These are phyloP conservation scores for Talaromyces trachyspermus DNA, from an alignment of 495 filamentous ascomycete species.

Conservation along the genomic window DNA sequence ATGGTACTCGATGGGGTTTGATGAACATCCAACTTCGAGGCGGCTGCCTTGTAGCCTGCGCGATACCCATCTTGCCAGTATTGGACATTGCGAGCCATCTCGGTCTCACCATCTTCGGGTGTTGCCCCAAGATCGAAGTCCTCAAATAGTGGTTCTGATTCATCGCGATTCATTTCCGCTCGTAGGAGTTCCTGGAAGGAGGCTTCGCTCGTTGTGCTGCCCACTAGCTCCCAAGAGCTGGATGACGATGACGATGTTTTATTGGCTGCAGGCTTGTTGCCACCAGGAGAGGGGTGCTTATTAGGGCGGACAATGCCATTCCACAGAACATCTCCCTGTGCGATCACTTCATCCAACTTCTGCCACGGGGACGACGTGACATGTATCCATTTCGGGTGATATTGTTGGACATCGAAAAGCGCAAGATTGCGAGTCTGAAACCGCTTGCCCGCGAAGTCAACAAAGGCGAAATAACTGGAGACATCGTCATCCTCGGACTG, in stretches of 20 bases:
- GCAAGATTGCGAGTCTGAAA: not conserved
- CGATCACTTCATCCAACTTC: not conserved
- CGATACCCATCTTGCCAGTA: not conserved
- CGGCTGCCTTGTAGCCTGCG: not conserved
- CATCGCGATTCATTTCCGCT: not conserved
- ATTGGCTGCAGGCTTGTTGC: not conserved
- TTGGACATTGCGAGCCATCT: not conserved
- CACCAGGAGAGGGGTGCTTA: not conserved
- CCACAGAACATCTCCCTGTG: not conserved
- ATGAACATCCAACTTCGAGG: not conserved
- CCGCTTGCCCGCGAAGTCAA: not conserved
- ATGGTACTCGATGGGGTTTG: not conserved
- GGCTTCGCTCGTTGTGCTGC: not conserved
- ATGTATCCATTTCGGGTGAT: not conserved
- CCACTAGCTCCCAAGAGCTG: not conserved
- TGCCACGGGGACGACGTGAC: not conserved
- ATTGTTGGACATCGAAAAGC: not conserved
- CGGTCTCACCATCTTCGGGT: not conserved
- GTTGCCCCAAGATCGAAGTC: not conserved
- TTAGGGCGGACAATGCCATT: not conserved
- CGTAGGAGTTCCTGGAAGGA: not conserved
- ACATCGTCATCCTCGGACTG: not conserved
- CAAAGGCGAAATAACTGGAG: not conserved
- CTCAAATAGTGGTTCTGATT: not conserved
- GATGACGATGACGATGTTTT: not conserved